Evolutionary conservation across 2,329 filamentous ascomycete genomes (phyloP).

Genomic region (Pyrenophora teres): DNA sequence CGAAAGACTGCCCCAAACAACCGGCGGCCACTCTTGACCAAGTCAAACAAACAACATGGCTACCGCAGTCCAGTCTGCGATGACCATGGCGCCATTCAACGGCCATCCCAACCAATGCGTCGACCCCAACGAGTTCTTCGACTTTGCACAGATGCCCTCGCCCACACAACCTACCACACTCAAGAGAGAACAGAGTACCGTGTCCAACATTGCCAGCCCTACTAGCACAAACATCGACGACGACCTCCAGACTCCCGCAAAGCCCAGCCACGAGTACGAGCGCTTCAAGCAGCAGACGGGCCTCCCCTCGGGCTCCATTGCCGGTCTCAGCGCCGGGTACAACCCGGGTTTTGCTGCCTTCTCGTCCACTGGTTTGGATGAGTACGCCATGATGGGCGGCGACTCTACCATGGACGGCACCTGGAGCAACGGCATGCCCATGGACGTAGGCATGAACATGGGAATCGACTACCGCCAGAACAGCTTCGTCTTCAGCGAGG

Average conservation of each 20-base stretch:
- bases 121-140: slow-evolving; percentile 51
- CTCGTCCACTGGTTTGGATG: slow-evolving; percentile 69
- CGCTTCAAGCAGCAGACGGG: slow-evolving; percentile 95
- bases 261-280: slow-evolving; percentile 92
- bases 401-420: slow-evolving; percentile 59
- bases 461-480: slow-evolving; percentile 62
- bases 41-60: slow-evolving; percentile 34
- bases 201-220: slow-evolving; percentile 59
- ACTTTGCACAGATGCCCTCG: slow-evolving; percentile 65
- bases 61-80: slow-evolving; percentile 43
- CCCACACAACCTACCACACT: slow-evolving; percentile 59
- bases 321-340: slow-evolving; percentile 71
- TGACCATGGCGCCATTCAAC: slow-evolving; percentile 46
- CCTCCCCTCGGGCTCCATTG: slow-evolving; percentile 80
- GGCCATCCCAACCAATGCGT: slow-evolving; percentile 42
- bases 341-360: slow-evolving; percentile 51
- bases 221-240: slow-evolving; percentile 58
- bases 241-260: slow-evolving; percentile 66
- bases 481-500: slow-evolving; percentile 64
- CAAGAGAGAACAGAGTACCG: slow-evolving; percentile 58
- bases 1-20: slow-evolving; percentile 28
- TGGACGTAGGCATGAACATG: slow-evolving; percentile 69
- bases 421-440: slow-evolving; percentile 58
- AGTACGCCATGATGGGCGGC: slow-evolving; percentile 62
- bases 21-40: slow-evolving; percentile 15